Percentiles rank a stretch among this genome's conserved stretches.
These are phyloP conservation scores for Aspergillus baeticus DNA, from an alignment of 495 filamentous ascomycete species.

Conservation along the genomic window DNA sequence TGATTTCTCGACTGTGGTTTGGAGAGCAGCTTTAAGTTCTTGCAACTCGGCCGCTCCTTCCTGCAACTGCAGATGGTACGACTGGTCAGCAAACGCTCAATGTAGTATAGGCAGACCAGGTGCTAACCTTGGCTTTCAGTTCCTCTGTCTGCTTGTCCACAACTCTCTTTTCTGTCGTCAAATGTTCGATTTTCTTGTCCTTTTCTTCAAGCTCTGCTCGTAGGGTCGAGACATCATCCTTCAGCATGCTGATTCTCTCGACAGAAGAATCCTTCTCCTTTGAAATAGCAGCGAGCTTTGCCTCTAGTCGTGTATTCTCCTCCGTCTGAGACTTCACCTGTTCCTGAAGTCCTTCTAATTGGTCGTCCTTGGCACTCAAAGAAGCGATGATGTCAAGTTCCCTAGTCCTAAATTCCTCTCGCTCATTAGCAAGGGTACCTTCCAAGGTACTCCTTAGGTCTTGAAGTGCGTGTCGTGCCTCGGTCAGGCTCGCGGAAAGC, in stretches of 20 bases:
- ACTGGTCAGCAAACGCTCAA: too few relatives aligned
- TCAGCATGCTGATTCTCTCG: constrained; percentile 16
- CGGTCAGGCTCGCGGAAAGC: constrained; percentile 26
- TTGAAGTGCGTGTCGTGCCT: constrained; percentile 28
- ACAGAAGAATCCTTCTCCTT: constrained; percentile 19
- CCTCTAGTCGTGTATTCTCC: constrained; percentile 20
- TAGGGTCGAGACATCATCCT: constrained; percentile 20
- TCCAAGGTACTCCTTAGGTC: constrained; percentile 23
- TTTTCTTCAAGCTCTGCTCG: constrained; percentile 24
- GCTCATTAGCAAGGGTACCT: constrained; percentile 21
- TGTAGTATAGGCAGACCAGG: not conserved
- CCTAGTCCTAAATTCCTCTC: constrained; percentile 33
- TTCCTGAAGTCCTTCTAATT: constrained; percentile 37
- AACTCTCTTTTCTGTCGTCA: constrained; percentile 21
- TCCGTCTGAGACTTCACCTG: constrained; percentile 19
- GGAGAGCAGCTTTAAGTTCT: constrained; percentile 20
- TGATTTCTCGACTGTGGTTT: constrained; percentile 22
- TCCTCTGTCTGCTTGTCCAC: constrained; percentile 19
- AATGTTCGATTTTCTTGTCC: constrained; percentile 25
- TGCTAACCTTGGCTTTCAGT: constrained; percentile 31
- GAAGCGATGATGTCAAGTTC: constrained; percentile 46
- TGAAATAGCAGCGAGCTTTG: constrained; percentile 17
- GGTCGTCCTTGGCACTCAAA: constrained; percentile 45
- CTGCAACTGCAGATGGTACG: not conserved
- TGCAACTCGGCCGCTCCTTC: constrained; percentile 23